Percentiles rank a stretch among this genome's conserved stretches.
phyloP scores from a whole-genome alignment of 2,329 filamentous ascomycete genomes.

The Didymella glomerata region DNA sequence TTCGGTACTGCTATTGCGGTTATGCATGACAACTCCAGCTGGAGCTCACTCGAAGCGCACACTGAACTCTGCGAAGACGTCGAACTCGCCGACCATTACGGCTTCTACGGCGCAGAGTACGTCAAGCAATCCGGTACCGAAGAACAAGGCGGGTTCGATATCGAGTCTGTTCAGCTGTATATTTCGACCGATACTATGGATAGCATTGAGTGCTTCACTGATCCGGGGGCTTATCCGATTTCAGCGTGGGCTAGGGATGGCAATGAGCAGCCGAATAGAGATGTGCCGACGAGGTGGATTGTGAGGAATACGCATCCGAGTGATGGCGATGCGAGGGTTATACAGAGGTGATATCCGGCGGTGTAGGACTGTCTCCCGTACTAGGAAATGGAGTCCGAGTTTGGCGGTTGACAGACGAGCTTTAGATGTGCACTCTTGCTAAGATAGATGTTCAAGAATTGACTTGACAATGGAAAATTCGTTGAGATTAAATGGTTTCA shows the following conservation, averaged over 20 bases:
- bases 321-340: neutral
- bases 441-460: no score
- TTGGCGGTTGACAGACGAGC: no score
- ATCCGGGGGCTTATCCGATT: neutral
- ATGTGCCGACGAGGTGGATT: neutral
- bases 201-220: neutral
- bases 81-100: no score
- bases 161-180: neutral
- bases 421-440: no score
- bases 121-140: neutral
- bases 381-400: no score
- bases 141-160: neutral
- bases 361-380: neutral
- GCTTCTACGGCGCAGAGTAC: neutral
- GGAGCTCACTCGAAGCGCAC: no score
- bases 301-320: neutral
- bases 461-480: no score
- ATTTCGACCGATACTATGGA: neutral
- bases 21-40: no score
- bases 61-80: no score
- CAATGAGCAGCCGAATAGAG: neutral
- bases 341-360: neutral
- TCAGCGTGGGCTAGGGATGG: neutral
- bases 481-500: no score
- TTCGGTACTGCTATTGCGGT: no score